Evolutionary conservation across 2,329 filamentous ascomycete genomes (phyloP).

Genomic region (Ophiostoma sp.): DNA sequence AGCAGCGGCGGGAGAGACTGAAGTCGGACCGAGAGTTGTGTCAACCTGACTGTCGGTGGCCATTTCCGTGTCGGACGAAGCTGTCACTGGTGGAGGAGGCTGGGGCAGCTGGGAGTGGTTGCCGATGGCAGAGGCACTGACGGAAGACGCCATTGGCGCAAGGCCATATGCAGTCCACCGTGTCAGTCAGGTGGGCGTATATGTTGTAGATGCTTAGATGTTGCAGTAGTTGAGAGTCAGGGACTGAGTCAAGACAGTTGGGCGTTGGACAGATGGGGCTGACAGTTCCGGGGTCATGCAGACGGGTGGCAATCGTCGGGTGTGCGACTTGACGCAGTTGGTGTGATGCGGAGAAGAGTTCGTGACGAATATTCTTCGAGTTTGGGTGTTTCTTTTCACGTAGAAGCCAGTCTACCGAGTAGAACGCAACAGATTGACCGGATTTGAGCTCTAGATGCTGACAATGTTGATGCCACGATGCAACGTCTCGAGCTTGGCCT

Average conservation of each 20-base stretch:
- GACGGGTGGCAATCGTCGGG: background rate
- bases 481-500: background rate
- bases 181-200: background rate
- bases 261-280: background rate
- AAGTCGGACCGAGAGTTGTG: background rate
- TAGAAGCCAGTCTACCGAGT: background rate
- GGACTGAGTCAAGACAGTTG: background rate
- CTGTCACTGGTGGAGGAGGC: background rate
- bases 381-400: background rate
- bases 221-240: background rate
- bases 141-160: conserved; percentile 15
- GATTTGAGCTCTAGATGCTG: background rate
- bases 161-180: background rate
- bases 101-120: conserved; percentile 5
- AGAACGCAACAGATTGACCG: background rate
- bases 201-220: background rate
- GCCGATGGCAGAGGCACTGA: background rate
- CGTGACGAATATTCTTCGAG: background rate
- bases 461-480: background rate
- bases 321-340: background rate
- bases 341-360: background rate
- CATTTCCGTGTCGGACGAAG: conserved; percentile 1
- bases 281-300: background rate
- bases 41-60: background rate
- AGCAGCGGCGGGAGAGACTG: background rate